A percentile compares a stretch with the other conserved stretches of the same genome.
phyloP scores from a whole-genome alignment of 768 basidiomycete genomes.

The Xerocomellus intermedius region DNA sequence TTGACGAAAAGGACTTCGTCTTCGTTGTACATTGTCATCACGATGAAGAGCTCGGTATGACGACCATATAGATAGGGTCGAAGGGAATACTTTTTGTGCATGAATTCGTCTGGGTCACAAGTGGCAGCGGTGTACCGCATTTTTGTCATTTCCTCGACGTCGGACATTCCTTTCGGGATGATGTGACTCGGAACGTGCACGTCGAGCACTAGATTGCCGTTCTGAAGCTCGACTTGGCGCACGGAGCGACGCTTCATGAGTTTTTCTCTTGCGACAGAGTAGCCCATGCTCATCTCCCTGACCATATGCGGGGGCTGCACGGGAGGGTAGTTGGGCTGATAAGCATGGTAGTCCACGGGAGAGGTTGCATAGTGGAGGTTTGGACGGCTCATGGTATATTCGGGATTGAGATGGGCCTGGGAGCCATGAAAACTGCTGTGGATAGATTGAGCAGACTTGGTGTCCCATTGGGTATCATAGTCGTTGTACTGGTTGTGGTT shows the following conservation, averaged over 20 bases:
- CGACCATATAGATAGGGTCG: constrained; percentile 77
- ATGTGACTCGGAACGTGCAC: constrained; percentile 78
- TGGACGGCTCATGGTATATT: constrained; percentile 57
- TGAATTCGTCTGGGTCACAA: constrained; percentile 88
- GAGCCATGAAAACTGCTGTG: constrained; percentile 63
- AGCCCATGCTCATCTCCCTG: constrained; percentile 52
- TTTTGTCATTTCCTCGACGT: constrained; percentile 74
- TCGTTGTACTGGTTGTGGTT: constrained; percentile 45
- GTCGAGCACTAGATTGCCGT: constrained; percentile 85
- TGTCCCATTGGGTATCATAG: constrained; percentile 45
- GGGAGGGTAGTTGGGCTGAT: constrained; percentile 59
- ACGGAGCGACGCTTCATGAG: constrained; percentile 80
- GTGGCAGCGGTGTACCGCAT: constrained; percentile 89
- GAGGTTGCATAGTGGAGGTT: constrained; percentile 36
- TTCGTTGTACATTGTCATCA: constrained; percentile 97
- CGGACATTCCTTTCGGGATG: constrained; percentile 60
- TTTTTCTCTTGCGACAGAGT: constrained; percentile 69
- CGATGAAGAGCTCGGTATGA: constrained; percentile 89
- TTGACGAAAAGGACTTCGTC: constrained; percentile 74
- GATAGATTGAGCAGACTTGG: constrained; percentile 57
- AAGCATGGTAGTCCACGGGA: constrained; percentile 46
- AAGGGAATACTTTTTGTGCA: constrained; percentile 72
- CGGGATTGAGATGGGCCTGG: constrained; percentile 66
- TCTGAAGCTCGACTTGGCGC: constrained; percentile 73
- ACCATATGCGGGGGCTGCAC: constrained; percentile 47